Conservation (phyloP, 2,329 filamentous ascomycete genomes). For the Apiospora arundinis region DNA sequence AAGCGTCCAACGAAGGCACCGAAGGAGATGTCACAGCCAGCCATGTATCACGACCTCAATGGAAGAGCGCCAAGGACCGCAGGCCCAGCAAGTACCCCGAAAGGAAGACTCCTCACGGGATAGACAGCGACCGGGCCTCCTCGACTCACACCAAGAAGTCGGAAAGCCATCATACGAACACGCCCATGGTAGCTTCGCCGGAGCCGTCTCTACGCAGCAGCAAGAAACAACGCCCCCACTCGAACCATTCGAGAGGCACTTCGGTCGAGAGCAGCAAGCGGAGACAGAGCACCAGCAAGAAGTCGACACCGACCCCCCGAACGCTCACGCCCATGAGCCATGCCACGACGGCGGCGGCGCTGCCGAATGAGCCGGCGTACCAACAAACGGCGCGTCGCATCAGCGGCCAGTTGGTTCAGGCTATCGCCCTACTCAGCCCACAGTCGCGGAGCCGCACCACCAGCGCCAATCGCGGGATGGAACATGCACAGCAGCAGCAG, state of each 20-base stretch:
- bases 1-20: background rate
- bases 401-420: background rate
- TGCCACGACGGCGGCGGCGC: too few species aligned
- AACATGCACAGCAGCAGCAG: background rate
- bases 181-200: background rate
- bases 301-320: background rate
- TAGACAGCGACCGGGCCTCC: background rate
- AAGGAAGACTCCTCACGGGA: background rate
- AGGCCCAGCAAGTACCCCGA: slow-evolving; percentile 19
- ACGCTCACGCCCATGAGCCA: background rate
- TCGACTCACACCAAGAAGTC: too few species aligned
- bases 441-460: background rate
- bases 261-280: background rate
- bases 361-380: background rate
- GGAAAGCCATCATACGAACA: background rate
- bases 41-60: slow-evolving; percentile 2
- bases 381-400: background rate
- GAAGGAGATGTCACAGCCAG: slow-evolving; percentile 9
- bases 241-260: background rate
- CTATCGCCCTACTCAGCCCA: background rate
- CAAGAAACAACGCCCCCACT: background rate
- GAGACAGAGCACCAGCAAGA: background rate
- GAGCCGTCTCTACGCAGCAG: background rate
- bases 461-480: slow-evolving; percentile 3
- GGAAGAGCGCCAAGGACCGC: slow-evolving; percentile 24